Conservation (phyloP, 495 filamentous ascomycete genomes). For the Penicillium maclennaniae region DNA sequence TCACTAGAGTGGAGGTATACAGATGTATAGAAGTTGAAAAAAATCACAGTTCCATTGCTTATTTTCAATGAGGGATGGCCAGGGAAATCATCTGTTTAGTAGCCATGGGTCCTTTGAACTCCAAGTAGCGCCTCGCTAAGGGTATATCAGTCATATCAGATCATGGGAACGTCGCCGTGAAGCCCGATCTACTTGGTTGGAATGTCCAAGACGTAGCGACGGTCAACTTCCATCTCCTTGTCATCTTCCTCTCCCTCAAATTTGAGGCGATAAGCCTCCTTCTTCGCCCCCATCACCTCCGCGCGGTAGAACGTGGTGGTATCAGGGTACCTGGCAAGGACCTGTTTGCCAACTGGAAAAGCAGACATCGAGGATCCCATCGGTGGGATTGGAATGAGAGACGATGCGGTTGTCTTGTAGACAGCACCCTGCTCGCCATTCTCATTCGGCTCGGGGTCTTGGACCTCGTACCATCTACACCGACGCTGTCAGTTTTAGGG, state of each 20-base stretch:
- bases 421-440: slow-evolving; percentile 65
- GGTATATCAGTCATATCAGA: slow-evolving; percentile 29
- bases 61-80: not conserved
- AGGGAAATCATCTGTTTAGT: not conserved
- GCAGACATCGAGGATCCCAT: slow-evolving; percentile 54
- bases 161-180: slow-evolving; percentile 13
- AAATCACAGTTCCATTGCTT: not conserved
- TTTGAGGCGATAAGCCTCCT: slow-evolving; percentile 61
- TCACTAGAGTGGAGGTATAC: not conserved
- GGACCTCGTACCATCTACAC: slow-evolving; percentile 71
- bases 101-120: slow-evolving; percentile 13
- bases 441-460: slow-evolving; percentile 87
- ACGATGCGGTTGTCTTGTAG: slow-evolving; percentile 73
- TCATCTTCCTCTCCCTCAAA: slow-evolving; percentile 87
- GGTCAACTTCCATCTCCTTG: slow-evolving; percentile 74
- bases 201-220: slow-evolving; percentile 77
- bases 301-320: slow-evolving; percentile 98
- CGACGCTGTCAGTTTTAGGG: not conserved
- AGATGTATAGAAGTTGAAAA: not conserved
- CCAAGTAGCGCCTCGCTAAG: slow-evolving; percentile 31
- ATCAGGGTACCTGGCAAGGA: slow-evolving; percentile 79
- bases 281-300: slow-evolving; percentile 75
- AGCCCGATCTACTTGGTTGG: slow-evolving; percentile 38
- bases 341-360: slow-evolving; percentile 74
- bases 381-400: slow-evolving; percentile 79